Percentiles rank a stretch among this genome's conserved stretches.
These are phyloP conservation scores for Pseudocercospora macadamiae DNA, from an alignment of 2,329 filamentous ascomycete species.

Conservation along the genomic window DNA sequence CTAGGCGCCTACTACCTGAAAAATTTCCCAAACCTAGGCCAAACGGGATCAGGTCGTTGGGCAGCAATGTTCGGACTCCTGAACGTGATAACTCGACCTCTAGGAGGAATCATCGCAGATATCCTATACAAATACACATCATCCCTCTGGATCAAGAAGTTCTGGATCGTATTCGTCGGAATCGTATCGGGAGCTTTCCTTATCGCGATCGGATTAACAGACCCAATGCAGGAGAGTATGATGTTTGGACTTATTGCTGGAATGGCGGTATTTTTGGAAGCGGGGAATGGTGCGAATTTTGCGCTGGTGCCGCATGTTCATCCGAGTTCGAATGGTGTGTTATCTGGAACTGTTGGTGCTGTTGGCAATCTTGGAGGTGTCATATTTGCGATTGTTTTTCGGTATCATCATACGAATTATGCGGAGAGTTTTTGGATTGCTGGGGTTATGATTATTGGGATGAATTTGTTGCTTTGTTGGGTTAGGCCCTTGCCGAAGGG, in stretches of 20 bases:
- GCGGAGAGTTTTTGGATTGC: conserved; percentile 78
- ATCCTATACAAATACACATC: conserved; percentile 56
- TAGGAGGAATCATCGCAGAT: conserved; percentile 65
- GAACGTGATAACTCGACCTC: conserved; percentile 67
- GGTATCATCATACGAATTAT: conserved; percentile 71
- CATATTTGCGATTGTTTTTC: conserved; percentile 79
- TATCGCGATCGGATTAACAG: conserved; percentile 61
- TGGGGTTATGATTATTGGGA: conserved; percentile 70
- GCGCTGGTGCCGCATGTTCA: conserved; percentile 84
- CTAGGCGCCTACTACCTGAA: conserved; percentile 61
- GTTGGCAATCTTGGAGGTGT: conserved; percentile 83
- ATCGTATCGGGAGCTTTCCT: conserved; percentile 61
- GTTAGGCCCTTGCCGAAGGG: conserved; percentile 59
- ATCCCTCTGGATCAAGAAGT: conserved; percentile 66
- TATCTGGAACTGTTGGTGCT: conserved; percentile 77
- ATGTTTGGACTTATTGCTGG: conserved; percentile 78
- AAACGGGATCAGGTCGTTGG: conserved; percentile 56
- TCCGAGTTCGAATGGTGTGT: conserved; percentile 75
- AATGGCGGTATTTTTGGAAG: conserved; percentile 80
- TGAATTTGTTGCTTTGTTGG: conserved; percentile 70
- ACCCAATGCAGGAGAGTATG: conserved; percentile 63
- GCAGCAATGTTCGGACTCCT: conserved; percentile 76
- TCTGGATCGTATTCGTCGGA: conserved; percentile 59
- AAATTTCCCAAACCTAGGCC: conserved; percentile 50
- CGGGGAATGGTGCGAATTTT: conserved; percentile 84